A percentile compares a stretch with the other conserved stretches of the same genome.
These are phyloP conservation scores for Nidularia pulvinata DNA, from an alignment of 768 basidiomycete species.

Conservation along the genomic window DNA sequence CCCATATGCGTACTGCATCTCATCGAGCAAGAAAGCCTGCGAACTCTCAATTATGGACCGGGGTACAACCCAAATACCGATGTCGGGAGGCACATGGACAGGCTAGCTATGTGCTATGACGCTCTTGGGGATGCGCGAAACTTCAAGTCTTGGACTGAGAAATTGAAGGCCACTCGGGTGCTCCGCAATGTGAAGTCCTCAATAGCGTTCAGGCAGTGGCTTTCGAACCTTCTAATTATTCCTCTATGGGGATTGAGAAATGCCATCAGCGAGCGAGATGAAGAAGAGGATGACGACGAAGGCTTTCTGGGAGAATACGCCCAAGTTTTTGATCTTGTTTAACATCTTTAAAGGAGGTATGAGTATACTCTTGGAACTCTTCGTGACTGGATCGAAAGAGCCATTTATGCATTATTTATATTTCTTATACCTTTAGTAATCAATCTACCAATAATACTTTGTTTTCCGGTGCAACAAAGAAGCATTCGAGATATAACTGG, in stretches of 20 bases:
- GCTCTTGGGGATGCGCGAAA: constrained; percentile 31
- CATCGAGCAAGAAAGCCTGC: constrained; percentile 29
- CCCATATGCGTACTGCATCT: constrained; percentile 24
- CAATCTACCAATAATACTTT: no score
- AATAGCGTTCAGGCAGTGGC: constrained; percentile 28
- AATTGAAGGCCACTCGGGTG: constrained; percentile 20
- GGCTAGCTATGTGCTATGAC: constrained; percentile 38
- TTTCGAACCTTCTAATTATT: constrained; percentile 28
- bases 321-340: no score
- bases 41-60: constrained; percentile 15
- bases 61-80: background rate
- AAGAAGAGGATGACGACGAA: no score
- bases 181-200: constrained; percentile 12
- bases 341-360: no score
- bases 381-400: no score
- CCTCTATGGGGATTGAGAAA: constrained; percentile 35
- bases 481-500: no score
- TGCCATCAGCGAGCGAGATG: no score
- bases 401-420: no score
- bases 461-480: no score
- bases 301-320: no score
- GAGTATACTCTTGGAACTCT: no score
- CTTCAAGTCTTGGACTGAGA: constrained; percentile 29
- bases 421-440: no score
- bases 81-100: constrained; percentile 27